Percentiles rank a stretch among this genome's conserved stretches.
phyloP scores from a whole-genome alignment of 441 rosid genomes.

The Brassica balearica region DNA sequence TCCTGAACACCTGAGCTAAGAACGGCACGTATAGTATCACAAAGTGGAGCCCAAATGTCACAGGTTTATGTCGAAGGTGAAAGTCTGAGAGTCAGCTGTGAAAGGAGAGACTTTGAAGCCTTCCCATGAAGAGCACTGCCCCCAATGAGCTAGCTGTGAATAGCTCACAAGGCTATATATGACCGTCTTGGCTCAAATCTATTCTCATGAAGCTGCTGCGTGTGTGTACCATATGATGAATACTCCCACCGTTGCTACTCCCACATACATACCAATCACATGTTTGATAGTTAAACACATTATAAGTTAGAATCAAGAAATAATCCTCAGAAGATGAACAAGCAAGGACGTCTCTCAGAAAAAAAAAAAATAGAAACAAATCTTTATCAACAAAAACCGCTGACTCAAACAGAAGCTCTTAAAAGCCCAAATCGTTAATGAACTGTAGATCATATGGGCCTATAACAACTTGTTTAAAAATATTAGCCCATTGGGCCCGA shows the following conservation, averaged over 20 bases:
- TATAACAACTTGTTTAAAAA: no score
- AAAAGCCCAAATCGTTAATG: no score
- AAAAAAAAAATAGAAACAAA: neutral
- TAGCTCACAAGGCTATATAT: constrained; percentile 69
- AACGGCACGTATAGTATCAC: constrained; percentile 87
- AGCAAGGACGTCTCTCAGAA: neutral
- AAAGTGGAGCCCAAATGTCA: constrained; percentile 87
- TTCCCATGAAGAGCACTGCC: constrained; percentile 74
- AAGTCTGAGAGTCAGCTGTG: constrained; percentile 73
- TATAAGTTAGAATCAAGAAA: neutral
- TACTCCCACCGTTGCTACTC: constrained; percentile 88
- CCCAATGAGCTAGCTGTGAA: constrained; percentile 89
- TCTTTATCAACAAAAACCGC: no score
- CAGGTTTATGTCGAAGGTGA: constrained; percentile 55
- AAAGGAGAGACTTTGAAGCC: constrained; percentile 67
- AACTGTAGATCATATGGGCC: no score
- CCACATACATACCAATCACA: constrained; percentile 94
- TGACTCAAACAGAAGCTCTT: no score
- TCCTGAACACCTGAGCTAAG: constrained; percentile 80
- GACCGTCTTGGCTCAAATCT: constrained; percentile 87
- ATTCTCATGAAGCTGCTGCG: constrained; percentile 65
- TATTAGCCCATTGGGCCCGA: constrained; percentile 30
- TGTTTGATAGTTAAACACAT: constrained; percentile 32
- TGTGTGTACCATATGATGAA: constrained; percentile 95
- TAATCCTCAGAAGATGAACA: neutral